Conservation (phyloP, 192 early-diverging fungal genomes). For the Allomyces javanicus region DNA sequence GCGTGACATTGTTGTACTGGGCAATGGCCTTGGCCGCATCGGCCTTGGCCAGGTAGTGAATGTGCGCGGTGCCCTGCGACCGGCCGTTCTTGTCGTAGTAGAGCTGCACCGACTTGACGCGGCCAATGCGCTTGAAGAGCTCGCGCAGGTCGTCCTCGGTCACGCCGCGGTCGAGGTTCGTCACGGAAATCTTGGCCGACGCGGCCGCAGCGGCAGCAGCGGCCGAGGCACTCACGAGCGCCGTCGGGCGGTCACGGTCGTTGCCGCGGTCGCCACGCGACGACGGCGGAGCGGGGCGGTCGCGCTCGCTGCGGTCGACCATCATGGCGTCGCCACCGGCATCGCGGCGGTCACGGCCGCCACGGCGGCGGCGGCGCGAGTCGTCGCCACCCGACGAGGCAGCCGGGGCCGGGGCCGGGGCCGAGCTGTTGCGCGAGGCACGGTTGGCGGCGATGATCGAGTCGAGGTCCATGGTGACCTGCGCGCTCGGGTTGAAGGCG, state of each 20-base stretch:
- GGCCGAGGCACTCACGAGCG: not conserved
- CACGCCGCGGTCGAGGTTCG: not conserved
- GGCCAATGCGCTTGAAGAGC: not conserved
- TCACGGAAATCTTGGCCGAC: not conserved
- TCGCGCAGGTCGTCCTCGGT: not conserved
- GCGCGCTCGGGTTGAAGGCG: not conserved
- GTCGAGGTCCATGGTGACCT: not conserved
- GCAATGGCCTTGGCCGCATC: not conserved
- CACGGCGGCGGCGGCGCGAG: not conserved
- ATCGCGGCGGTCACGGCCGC: not conserved
- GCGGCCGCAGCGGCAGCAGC: not conserved
- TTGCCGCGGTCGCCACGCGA: not conserved
- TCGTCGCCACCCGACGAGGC: too few species aligned
- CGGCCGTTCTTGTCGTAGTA: not conserved
- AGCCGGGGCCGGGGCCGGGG: too few species aligned
- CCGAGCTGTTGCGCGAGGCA: not conserved
- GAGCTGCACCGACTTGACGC: not conserved
- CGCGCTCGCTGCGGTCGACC: too few species aligned
- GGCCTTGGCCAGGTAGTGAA: not conserved
- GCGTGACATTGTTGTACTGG: not conserved
- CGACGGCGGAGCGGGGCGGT: not conserved
- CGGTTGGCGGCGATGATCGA: not conserved
- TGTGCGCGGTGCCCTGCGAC: not conserved
- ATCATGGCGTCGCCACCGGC: not conserved
- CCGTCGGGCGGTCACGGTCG: not conserved